Evolutionary conservation across 2,329 filamentous ascomycete genomes (phyloP).

Genomic region (Cylindrodendrum hubeiense): DNA sequence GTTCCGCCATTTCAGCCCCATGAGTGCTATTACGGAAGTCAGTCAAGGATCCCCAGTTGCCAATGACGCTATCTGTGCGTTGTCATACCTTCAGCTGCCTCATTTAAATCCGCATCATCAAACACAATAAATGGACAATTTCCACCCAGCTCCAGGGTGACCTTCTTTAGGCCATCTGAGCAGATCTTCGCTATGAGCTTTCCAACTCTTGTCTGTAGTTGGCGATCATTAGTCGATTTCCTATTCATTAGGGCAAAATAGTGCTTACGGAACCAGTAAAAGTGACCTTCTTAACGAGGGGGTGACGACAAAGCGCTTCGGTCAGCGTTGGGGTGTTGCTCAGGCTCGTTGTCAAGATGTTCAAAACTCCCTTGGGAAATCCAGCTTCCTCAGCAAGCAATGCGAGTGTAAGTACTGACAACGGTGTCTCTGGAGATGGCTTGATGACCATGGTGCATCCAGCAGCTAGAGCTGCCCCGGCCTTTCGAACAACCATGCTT

Average conservation of each 20-base stretch:
- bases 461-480: constrained; percentile 71
- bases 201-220: constrained; percentile 68
- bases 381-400: constrained; percentile 78
- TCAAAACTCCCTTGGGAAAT: constrained; percentile 79
- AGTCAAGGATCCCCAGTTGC: neutral
- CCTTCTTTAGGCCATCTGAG: constrained; percentile 74
- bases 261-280: constrained; percentile 75
- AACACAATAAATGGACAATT: constrained; percentile 77
- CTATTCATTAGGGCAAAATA: neutral
- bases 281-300: constrained; percentile 71
- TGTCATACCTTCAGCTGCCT: constrained; percentile 53
- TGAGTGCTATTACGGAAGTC: constrained; percentile 51
- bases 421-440: constrained; percentile 79
- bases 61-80: neutral
- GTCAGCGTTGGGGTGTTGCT: constrained; percentile 58
- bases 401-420: constrained; percentile 77
- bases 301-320: constrained; percentile 61
- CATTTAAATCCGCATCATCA: constrained; percentile 76
- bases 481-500: constrained; percentile 70
- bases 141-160: constrained; percentile 77
- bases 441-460: constrained; percentile 83
- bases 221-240: neutral
- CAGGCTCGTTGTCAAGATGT: constrained; percentile 60
- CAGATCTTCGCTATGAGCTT: constrained; percentile 72
- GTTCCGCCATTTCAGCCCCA: constrained; percentile 73